These are phyloP conservation scores for Triangularia verruculosa DNA, from an alignment of 2,329 filamentous ascomycete species.

Conservation along the genomic window DNA sequence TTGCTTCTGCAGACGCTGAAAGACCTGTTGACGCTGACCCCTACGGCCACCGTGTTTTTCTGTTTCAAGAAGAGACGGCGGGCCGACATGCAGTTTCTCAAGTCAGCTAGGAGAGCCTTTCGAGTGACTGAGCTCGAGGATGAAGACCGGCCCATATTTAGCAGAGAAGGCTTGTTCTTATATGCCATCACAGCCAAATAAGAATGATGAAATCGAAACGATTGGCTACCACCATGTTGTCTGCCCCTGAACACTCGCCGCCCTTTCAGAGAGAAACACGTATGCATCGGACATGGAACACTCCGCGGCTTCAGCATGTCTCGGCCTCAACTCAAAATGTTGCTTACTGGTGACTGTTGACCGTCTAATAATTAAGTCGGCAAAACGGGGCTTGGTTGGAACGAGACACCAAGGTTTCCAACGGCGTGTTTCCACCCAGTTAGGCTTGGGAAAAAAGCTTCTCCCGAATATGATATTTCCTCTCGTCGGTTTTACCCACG, in stretches of 20 bases:
- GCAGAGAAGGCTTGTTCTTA: constrained; percentile 57
- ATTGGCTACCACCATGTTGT: not conserved
- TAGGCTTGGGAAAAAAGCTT: not conserved
- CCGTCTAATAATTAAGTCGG: too few relatives aligned
- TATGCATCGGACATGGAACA: not conserved
- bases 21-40: constrained; percentile 71
- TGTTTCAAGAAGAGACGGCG: constrained; percentile 92
- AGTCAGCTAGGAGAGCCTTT: constrained; percentile 66
- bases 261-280: not conserved
- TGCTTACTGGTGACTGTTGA: not conserved
- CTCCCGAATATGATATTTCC: not conserved
- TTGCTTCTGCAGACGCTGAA: constrained; percentile 75
- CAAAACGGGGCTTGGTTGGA: not conserved
- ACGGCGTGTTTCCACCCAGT: constrained; percentile 3
- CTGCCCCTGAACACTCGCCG: not conserved
- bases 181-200: constrained; percentile 52
- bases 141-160: constrained; percentile 56
- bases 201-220: constrained; percentile 1
- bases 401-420: not conserved
- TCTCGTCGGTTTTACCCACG: not conserved
- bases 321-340: not conserved
- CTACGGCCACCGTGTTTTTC: constrained; percentile 66
- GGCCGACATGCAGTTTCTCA: constrained; percentile 74
- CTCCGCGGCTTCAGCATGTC: constrained; percentile 2
- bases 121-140: constrained; percentile 60